Conservation (phyloP, 2,329 filamentous ascomycete genomes). For the Arthrinium phaeospermum region DNA sequence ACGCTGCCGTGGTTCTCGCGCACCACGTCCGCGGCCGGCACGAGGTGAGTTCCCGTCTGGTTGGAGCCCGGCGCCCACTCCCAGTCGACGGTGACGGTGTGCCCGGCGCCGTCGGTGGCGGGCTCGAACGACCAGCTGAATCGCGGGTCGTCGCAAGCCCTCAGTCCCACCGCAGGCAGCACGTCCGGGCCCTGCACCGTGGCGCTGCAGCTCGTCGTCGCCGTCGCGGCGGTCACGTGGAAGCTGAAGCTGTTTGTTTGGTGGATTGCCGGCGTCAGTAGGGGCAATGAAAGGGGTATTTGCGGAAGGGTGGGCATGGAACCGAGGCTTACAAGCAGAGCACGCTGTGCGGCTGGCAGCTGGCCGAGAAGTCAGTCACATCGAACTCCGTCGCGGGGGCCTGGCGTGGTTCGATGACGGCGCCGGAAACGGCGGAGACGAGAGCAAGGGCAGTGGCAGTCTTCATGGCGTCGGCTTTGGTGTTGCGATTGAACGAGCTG, state of each 20-base stretch:
- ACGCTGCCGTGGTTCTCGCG: slow-evolving; percentile 19
- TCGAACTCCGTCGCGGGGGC: slow-evolving; percentile 11
- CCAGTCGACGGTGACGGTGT: slow-evolving; percentile 17
- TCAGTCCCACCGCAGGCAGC: slow-evolving; percentile 6
- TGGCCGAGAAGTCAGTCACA: slow-evolving; percentile 12
- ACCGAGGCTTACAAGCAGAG: slow-evolving; percentile 13
- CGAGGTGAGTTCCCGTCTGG: slow-evolving; percentile 17
- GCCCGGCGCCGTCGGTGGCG: slow-evolving; percentile 10
- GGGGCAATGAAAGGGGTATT: too few species aligned
- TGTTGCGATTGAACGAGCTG: background rate
- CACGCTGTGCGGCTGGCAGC: slow-evolving; percentile 18
- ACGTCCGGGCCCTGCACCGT: slow-evolving; percentile 12
- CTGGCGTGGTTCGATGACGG: background rate
- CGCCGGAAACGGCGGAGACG: slow-evolving; percentile 16
- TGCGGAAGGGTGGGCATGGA: background rate
- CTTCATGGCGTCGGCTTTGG: slow-evolving; percentile 11
- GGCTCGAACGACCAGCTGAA: slow-evolving; percentile 17
- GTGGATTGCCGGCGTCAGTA: background rate
- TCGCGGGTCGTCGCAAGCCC: slow-evolving; percentile 10
- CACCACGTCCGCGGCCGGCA: slow-evolving; percentile 11
- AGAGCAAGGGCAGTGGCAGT: background rate
- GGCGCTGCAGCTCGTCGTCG: background rate
- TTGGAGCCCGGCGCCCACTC: slow-evolving; percentile 2
- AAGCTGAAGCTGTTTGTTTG: background rate
- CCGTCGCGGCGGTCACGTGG: background rate